Percentiles rank a stretch among this genome's conserved stretches.
phyloP scores from a whole-genome alignment of 352 stramenopile genomes.

The Phytophthora macrochlamydospora region DNA sequence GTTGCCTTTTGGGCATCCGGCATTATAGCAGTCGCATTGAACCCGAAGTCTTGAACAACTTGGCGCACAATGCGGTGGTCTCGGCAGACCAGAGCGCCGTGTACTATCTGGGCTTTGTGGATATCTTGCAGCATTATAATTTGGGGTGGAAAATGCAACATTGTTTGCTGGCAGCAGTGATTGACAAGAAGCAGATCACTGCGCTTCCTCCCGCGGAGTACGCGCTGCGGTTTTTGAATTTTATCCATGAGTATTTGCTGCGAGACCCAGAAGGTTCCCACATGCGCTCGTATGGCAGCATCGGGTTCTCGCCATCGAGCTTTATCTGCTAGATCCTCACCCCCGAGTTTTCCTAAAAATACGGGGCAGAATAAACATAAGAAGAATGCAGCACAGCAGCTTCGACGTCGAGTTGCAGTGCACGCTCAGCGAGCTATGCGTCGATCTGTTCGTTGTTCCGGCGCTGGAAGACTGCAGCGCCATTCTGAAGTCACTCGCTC shows the following conservation, averaged over 20 bases:
- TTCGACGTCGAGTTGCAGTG: slow-evolving; percentile 36
- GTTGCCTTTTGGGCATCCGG: slow-evolving; percentile 78
- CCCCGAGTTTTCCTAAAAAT: too few relatives aligned
- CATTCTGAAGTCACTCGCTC: slow-evolving; percentile 40
- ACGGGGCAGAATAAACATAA: too few relatives aligned
- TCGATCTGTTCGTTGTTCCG: slow-evolving; percentile 29
- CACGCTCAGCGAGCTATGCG: slow-evolving; percentile 41
- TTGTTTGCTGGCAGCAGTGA: slow-evolving; percentile 65
- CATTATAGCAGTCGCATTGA: slow-evolving; percentile 59
- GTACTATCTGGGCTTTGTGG: slow-evolving; percentile 88
- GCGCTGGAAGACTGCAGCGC: slow-evolving; percentile 23
- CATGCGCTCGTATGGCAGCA: slow-evolving; percentile 75
- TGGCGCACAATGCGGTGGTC: slow-evolving; percentile 83
- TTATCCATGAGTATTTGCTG: slow-evolving; percentile 86
- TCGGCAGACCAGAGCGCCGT: slow-evolving; percentile 69
- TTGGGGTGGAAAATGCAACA: slow-evolving; percentile 87
- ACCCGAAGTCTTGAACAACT: slow-evolving; percentile 45
- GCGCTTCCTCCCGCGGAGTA: slow-evolving; percentile 84
- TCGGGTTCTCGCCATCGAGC: slow-evolving; percentile 46
- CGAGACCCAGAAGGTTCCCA: slow-evolving; percentile 60
- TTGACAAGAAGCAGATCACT: slow-evolving; percentile 82
- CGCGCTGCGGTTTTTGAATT: slow-evolving; percentile 83
- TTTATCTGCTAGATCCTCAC: slow-evolving; percentile 10
- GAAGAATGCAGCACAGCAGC: slow-evolving; percentile 19
- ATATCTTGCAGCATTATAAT: slow-evolving; percentile 88